phyloP scores from a whole-genome alignment of 495 filamentous ascomycete species.

The Trichoderma parareesei region DNA sequence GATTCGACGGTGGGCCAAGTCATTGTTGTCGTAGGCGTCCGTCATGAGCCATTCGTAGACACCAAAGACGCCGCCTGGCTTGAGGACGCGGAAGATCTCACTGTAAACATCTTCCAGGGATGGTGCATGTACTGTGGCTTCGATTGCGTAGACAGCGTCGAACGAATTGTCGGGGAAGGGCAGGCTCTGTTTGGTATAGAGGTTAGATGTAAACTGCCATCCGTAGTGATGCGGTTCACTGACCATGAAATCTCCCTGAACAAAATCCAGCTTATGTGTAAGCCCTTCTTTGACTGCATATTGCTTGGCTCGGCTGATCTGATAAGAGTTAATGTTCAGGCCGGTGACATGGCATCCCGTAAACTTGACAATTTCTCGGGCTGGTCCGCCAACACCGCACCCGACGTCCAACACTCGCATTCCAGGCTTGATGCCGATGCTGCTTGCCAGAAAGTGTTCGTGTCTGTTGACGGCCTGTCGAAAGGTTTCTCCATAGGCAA shows the following conservation, averaged over 20 bases:
- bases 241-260: conserved; percentile 98
- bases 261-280: conserved; percentile 71
- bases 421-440: conserved; percentile 74
- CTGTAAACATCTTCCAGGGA: conserved; percentile 86
- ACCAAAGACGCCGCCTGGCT: conserved; percentile 92
- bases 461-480: conserved; percentile 90
- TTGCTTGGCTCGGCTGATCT: conserved; percentile 84
- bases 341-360: conserved; percentile 82
- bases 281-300: conserved; percentile 80
- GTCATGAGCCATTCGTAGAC: conserved; percentile 99
- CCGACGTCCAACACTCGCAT: conserved; percentile 95
- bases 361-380: conserved; percentile 94
- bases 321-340: conserved; percentile 99
- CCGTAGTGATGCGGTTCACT: conserved; percentile 10
- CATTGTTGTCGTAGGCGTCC: conserved; percentile 82
- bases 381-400: conserved; percentile 94
- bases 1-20: conserved; percentile 80
- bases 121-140: conserved; percentile 93
- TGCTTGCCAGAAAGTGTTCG: conserved; percentile 93
- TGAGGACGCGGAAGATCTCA: conserved; percentile 90
- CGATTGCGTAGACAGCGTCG: conserved; percentile 96
- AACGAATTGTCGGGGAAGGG: conserved; percentile 84
- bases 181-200: conserved; percentile 66
- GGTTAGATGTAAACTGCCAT: not conserved
- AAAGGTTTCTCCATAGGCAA: conserved; percentile 81